phyloP scores from a whole-genome alignment of 78 protist genomes.

The Capsaspora owczarzaki region DNA sequence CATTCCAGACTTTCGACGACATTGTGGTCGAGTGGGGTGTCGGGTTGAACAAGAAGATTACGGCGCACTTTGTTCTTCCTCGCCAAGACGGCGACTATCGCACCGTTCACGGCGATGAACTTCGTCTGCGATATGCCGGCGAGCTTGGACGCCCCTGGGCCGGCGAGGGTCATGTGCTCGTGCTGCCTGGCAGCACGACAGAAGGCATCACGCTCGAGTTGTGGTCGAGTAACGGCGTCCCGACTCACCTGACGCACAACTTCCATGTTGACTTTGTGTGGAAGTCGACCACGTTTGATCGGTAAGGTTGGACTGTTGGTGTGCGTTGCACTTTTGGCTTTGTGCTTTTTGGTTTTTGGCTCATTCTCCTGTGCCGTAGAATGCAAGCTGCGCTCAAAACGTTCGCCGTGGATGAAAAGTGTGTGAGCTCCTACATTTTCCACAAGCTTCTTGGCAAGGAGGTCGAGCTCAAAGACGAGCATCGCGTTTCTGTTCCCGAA shows the following conservation, averaged over 20 bases:
- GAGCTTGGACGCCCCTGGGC: slow-evolving; percentile 45
- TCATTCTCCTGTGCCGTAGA: slow-evolving; percentile 3
- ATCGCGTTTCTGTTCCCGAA: too few species aligned
- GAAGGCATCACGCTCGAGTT: slow-evolving; percentile 83
- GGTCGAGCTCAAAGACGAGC: too few species aligned
- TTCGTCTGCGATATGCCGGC: slow-evolving; percentile 39
- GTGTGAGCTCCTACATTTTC: slow-evolving; percentile 71
- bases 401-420: slow-evolving; percentile 76
- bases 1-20: slow-evolving; percentile 9
- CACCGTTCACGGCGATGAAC: slow-evolving; percentile 80
- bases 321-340: not conserved
- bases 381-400: slow-evolving; percentile 82
- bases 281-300: slow-evolving; percentile 86
- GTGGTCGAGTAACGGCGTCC: slow-evolving; percentile 26
- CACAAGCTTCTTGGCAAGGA: slow-evolving; percentile 90
- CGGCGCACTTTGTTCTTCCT: slow-evolving; percentile 74
- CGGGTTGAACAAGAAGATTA: slow-evolving; percentile 60
- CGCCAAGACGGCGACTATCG: slow-evolving; percentile 54
- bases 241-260: slow-evolving; percentile 27
- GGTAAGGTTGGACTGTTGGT: slow-evolving; percentile 27
- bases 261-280: slow-evolving; percentile 87
- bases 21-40: slow-evolving; percentile 83
- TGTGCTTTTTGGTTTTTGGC: not conserved
- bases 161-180: slow-evolving; percentile 62
- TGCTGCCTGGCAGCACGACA: not conserved